Percentiles rank a stretch among this genome's conserved stretches.
Conservation (phyloP, 805 yeast species). For the Metschnikowia colocasiae region DNA sequence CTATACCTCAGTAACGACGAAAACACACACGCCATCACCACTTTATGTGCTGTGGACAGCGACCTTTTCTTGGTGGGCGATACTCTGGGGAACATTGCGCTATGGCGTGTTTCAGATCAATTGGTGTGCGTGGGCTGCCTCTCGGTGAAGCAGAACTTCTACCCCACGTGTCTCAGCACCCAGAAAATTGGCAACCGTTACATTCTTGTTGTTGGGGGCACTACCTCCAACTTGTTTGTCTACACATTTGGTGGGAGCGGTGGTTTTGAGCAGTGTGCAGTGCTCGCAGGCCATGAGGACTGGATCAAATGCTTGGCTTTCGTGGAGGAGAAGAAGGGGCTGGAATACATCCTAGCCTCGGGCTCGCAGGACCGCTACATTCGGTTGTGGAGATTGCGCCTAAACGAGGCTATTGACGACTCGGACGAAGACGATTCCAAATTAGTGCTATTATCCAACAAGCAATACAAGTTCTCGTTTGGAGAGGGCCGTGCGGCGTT, state of each 20-base stretch:
- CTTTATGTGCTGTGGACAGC: conserved; percentile 42
- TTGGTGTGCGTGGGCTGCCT: conserved; percentile 30
- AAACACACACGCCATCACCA: conserved; percentile 45
- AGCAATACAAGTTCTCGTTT: conserved; percentile 56
- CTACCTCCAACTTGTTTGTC: conserved; percentile 51
- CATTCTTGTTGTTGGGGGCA: conserved; percentile 71
- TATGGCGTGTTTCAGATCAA: conserved; percentile 44
- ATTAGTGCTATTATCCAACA: conserved; percentile 60
- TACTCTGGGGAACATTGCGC: conserved; percentile 53
- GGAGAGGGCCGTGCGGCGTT: conserved; percentile 47
- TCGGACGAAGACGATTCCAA: conserved; percentile 52
- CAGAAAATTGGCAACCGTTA: conserved; percentile 34
- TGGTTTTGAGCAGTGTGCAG: conserved; percentile 42
- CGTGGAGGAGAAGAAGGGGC: conserved; percentile 43
- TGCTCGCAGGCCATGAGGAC: conserved; percentile 87
- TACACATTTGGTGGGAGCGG: conserved; percentile 39
- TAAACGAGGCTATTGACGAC: conserved; percentile 53
- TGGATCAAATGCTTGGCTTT: conserved; percentile 82
- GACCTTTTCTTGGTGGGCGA: conserved; percentile 55
- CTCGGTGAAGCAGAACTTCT: conserved; percentile 44
- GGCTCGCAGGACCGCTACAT: conserved; percentile 94
- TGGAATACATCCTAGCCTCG: conserved; percentile 67
- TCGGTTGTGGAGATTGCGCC: conserved; percentile 76
- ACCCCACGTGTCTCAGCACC: conserved; percentile 39
- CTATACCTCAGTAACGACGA: conserved; percentile 17